Percentiles rank a stretch among this genome's conserved stretches.
These are phyloP conservation scores for Quercus lobata DNA, from an alignment of 331 rosid species.

Conservation along the genomic window DNA sequence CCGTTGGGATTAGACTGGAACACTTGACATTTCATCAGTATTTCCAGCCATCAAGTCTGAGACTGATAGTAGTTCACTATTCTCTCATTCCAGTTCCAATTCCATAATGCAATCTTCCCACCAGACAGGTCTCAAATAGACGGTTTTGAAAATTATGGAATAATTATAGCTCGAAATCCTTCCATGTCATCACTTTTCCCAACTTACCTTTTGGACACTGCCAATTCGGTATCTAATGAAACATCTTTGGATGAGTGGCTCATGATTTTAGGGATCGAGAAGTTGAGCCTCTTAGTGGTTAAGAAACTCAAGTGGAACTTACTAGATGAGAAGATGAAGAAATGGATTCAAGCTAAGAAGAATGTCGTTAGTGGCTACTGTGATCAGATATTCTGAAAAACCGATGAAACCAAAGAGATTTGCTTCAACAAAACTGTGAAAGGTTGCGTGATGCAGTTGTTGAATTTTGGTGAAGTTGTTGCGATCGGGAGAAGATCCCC, in stretches of 20 bases:
- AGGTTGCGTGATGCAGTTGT: constrained; percentile 79
- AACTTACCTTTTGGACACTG: too few relatives aligned
- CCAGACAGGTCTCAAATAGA: too few relatives aligned
- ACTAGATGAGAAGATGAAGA: constrained; percentile 89
- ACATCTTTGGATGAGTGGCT: constrained; percentile 66
- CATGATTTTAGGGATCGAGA: constrained; percentile 70
- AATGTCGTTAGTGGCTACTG: constrained; percentile 58
- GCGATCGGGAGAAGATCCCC: constrained; percentile 68
- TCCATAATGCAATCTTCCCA: too few relatives aligned
- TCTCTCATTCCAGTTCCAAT: too few relatives aligned
- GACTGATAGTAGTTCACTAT: too few relatives aligned
- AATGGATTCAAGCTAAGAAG: constrained; percentile 85
- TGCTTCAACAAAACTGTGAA: constrained; percentile 77
- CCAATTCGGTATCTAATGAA: background rate
- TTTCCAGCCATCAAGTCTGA: too few relatives aligned
- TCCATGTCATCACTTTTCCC: too few relatives aligned
- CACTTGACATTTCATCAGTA: too few relatives aligned
- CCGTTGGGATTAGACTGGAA: too few relatives aligned
- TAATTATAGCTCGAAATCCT: too few relatives aligned
- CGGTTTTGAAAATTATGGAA: too few relatives aligned
- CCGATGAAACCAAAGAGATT: constrained; percentile 40
- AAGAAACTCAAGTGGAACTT: constrained; percentile 72
- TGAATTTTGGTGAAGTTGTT: constrained; percentile 85
- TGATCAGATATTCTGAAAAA: constrained; percentile 62
- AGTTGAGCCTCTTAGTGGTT: constrained; percentile 78